phyloP scores from a whole-genome alignment of 2,329 filamentous ascomycete genomes.

The Podosphaera leucotricha region DNA sequence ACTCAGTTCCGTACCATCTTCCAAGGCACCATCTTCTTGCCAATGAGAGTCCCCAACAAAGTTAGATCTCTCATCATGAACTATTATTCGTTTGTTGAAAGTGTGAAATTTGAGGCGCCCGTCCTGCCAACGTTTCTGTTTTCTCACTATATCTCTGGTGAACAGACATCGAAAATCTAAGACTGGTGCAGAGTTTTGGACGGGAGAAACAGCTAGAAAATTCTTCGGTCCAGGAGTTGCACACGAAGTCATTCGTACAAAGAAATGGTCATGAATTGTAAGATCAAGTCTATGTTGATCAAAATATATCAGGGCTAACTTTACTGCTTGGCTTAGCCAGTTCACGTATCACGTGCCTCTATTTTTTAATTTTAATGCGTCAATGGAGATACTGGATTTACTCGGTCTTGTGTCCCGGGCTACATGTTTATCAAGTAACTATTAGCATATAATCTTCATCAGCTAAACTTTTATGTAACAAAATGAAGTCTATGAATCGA shows the following conservation, averaged over 20 bases:
- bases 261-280: not conserved
- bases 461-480: not conserved
- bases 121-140: conserved; percentile 88
- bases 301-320: too few relatives aligned
- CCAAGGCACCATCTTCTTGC: conserved; percentile 41
- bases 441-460: not conserved
- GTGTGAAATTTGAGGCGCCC: conserved; percentile 68
- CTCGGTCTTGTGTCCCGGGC: too few relatives aligned
- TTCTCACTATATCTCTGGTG: conserved; percentile 62
- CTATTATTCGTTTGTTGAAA: conserved; percentile 80
- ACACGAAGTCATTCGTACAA: conserved; percentile 1
- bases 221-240: not conserved
- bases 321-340: too few relatives aligned
- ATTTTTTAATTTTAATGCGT: too few relatives aligned
- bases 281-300: too few relatives aligned
- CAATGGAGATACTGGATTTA: not conserved
- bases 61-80: conserved; percentile 61
- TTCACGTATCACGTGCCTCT: too few relatives aligned
- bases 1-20: conserved; percentile 60
- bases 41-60: conserved; percentile 72
- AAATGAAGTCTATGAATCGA: conserved; percentile 49
- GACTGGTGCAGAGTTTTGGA: conserved; percentile 42
- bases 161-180: conserved; percentile 70
- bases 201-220: conserved; percentile 1
- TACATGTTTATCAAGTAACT: not conserved